Base-by-base conservation (phyloP, 2,329 filamentous ascomycete species). In the Trichoderma oligosporum region DNA sequence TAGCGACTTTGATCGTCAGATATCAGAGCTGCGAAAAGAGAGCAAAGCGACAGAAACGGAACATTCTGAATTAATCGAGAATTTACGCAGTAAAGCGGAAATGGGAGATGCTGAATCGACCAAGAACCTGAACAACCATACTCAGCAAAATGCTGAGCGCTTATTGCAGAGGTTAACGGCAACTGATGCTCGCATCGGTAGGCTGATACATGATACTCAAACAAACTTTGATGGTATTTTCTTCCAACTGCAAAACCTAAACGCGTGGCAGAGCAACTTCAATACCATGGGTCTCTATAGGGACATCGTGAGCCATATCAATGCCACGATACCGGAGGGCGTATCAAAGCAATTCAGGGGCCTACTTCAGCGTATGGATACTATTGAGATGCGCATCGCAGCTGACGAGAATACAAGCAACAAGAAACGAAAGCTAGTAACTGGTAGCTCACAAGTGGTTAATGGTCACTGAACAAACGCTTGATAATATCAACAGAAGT, bases 181-280 rank as follows among this genome's bases (percentile, higher is more conserved):
- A 1, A 42, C 42, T 5, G 11, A 29, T 18, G n/a, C 16, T 7
- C 42, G 38, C 14, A 12, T 39, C 4, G 14, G 22, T n/a, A 4
- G 14, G 14, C 3, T 29, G 29, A 6, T n/a, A 2, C 33, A 31
- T 6, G 16, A 25, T 6, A 39, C 8, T 24, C 39, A 14, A 9
- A 6, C 6, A 9, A 22, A n/a, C 4, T 24, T 20, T 5, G 51
- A 49, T 24, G 27, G 20, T 12, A 11, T 59, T 9, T 38, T 24
- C 31, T n/a, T 45, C 2, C 57, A 59, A 44, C 29, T 79, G 4
- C 63, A 62, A 18, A 65, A 71, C 1, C 61, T 85, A 7, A 75
- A 80, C 62, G 56, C 59, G 0, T 80, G 79, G 59, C 82, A 75
- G 59, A 76, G 75, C 56, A 81, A 79, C 61, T 66, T 85, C 7